A percentile compares a stretch with the other conserved stretches of the same genome.
Evolutionary conservation across 192 early-diverging fungal species (phyloP).

Genomic region (Dissophora ornata): DNA sequence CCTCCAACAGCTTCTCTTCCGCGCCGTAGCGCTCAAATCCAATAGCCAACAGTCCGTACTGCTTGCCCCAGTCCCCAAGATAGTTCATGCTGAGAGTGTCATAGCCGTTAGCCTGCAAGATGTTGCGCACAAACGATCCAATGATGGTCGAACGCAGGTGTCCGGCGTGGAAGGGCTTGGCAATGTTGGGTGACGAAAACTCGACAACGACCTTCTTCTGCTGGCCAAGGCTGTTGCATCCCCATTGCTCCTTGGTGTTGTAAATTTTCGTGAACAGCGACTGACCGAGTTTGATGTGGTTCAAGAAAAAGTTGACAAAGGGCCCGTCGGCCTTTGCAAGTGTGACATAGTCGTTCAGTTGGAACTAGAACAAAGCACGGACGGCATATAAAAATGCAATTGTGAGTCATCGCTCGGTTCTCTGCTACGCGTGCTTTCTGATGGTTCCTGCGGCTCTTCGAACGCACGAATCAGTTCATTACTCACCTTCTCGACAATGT

Average conservation of each 20-base stretch:
- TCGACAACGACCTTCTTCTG: conserved; percentile 91
- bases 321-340: conserved; percentile 68
- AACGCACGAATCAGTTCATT: background rate
- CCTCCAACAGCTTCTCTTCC: conserved; percentile 78
- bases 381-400: background rate
- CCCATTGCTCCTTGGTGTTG: conserved; percentile 66
- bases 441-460: no score
- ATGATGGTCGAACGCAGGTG: conserved; percentile 98
- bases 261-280: conserved; percentile 68
- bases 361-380: conserved; percentile 56
- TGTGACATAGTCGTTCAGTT: conserved; percentile 66
- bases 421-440: no score
- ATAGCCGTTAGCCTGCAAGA: conserved; percentile 87
- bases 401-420: no score
- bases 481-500: conserved; percentile 67
- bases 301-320: conserved; percentile 83
- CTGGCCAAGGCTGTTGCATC: conserved; percentile 70
- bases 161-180: conserved; percentile 98
- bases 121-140: conserved; percentile 90
- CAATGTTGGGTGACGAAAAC: conserved; percentile 97
- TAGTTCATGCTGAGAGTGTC: conserved; percentile 96
- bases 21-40: conserved; percentile 86
- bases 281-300: conserved; percentile 63
- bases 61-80: conserved; percentile 99
- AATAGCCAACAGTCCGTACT: conserved; percentile 95